Evolutionary conservation across 805 yeast genomes (phyloP).

Genomic region (Candida morakotiae): DNA sequence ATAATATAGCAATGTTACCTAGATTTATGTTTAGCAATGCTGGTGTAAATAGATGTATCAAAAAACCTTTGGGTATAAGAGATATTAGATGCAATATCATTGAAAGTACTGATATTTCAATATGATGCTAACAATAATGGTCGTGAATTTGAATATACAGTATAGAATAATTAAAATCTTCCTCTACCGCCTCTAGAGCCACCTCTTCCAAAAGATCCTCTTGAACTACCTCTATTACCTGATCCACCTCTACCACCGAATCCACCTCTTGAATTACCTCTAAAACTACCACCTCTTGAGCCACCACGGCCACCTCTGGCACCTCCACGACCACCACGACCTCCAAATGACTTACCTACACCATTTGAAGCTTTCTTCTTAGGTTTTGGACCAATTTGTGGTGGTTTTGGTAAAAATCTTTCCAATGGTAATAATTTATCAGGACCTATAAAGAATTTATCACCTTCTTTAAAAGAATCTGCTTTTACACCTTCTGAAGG

Average conservation of each 20-base stretch:
- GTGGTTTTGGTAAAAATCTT: slow-evolving; percentile 95
- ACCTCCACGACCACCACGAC: slow-evolving; percentile 38
- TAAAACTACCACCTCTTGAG: slow-evolving; percentile 34
- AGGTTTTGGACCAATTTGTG: slow-evolving; percentile 78
- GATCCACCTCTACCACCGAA: slow-evolving; percentile 34
- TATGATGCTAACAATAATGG: not conserved
- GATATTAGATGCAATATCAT: slow-evolving; percentile 49
- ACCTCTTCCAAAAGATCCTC: slow-evolving; percentile 44
- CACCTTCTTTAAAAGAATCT: slow-evolving; percentile 88
- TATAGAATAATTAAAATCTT: slow-evolving; percentile 2
- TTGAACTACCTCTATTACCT: slow-evolving; percentile 26
- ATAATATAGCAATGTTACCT: slow-evolving; percentile 35
- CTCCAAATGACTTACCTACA: slow-evolving; percentile 35
- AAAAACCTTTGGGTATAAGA: slow-evolving; percentile 48
- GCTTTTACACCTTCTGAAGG: slow-evolving; percentile 97
- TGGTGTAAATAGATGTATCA: slow-evolving; percentile 24
- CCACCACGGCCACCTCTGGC: slow-evolving; percentile 47
- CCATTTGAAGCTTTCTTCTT: slow-evolving; percentile 60
- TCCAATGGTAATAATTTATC: slow-evolving; percentile 95
- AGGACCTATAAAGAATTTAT: slow-evolving; percentile 91
- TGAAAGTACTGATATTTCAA: slow-evolving; percentile 38
- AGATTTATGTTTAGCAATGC: slow-evolving; percentile 54
- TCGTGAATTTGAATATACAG: slow-evolving; percentile 5
- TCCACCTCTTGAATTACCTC: slow-evolving; percentile 43
- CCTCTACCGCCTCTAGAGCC: slow-evolving; percentile 37